Evolutionary conservation across 805 yeast genomes (phyloP).

Genomic region (Saturnispora mendoncae): DNA sequence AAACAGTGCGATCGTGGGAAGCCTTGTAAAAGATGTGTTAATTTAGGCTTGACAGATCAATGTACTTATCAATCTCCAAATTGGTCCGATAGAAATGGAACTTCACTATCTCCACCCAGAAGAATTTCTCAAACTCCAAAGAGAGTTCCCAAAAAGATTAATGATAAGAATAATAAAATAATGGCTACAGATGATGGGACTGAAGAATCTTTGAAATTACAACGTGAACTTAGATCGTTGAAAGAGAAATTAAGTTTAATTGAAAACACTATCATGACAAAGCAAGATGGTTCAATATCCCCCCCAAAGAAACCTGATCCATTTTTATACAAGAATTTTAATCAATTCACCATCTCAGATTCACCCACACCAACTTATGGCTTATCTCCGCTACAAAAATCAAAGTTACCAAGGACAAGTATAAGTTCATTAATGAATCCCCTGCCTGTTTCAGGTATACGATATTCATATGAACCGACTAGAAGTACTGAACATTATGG

Average conservation of each 20-base stretch:
- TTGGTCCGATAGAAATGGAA: constrained; percentile 20
- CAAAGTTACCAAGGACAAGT: constrained; percentile 3
- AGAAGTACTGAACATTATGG: neutral
- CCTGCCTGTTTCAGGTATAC: constrained; percentile 2
- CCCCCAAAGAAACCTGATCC: neutral
- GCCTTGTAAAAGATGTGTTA: constrained; percentile 30
- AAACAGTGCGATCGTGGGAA: constrained; percentile 29
- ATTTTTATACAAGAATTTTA: neutral
- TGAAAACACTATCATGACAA: constrained; percentile 4
- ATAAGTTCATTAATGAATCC: constrained; percentile 10
- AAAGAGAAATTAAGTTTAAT: constrained; percentile 5
- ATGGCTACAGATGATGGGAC: too few relatives aligned
- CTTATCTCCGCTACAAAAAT: neutral
- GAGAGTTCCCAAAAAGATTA: too few relatives aligned
- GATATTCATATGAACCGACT: neutral
- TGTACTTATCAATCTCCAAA: constrained; percentile 26
- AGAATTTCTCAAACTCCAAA: too few relatives aligned
- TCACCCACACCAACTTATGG: neutral
- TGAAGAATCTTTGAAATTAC: neutral
- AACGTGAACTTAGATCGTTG: constrained; percentile 1
- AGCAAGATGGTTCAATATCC: neutral
- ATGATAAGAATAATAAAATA: too few relatives aligned
- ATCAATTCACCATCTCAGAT: too few relatives aligned
- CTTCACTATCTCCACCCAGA: constrained; percentile 3
- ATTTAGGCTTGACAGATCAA: constrained; percentile 25